Base-by-base conservation (phyloP, 2,329 filamentous ascomycete genomes). In the Plectosphaerella plurivora region DNA sequence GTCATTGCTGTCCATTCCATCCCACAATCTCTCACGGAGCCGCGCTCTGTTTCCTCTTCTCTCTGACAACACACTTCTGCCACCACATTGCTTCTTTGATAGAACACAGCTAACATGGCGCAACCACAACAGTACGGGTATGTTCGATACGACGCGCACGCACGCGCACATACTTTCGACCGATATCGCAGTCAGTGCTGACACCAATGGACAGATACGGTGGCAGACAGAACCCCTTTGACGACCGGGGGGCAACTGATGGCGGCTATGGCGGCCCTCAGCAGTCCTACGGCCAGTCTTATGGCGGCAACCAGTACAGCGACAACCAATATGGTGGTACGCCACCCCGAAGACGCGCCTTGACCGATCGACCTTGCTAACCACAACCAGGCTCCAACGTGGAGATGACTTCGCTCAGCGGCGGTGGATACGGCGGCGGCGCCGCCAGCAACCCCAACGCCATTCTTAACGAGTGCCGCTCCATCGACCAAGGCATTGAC, bases 401-500 rank as follows among this genome's bases (percentile, higher is more conserved):
- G 60, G 88, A 92, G 71, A 88, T 91, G 86, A 81, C 82, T 46
- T 79, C 86, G 12, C 78, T 89, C 45, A 69, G 75, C 45, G 77
- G 79, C 55, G 79, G 78, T 54, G 75, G 73, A 47, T 64, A 73
- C 49, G 16, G 41, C 16, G 8, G 11, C 28, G n/a, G 16, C 41
- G n/a, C 9, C n/a, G 41, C n/a, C 47, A 62, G 71, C 60, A 83
- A 91, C 68, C 84, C 88, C 44, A 91, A 90, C 66, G 82, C 82
- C 52, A 88, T 96, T 60, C 80, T 97, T 55, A 90, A 95, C 73
- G 87, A 94, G 68, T 94, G 90, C 73, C 82, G 84, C 54, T 84
- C 89, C 45, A 88, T 97, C 66, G 87, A 91, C 67, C 77, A 82
- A 54, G 87, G 86, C 42, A 88, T 97, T 63, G 81, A 88, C 57